A percentile compares a stretch with the other conserved stretches of the same genome.
Evolutionary conservation across 495 filamentous ascomycete genomes (phyloP).

Genomic region (Neurospora sp.): DNA sequence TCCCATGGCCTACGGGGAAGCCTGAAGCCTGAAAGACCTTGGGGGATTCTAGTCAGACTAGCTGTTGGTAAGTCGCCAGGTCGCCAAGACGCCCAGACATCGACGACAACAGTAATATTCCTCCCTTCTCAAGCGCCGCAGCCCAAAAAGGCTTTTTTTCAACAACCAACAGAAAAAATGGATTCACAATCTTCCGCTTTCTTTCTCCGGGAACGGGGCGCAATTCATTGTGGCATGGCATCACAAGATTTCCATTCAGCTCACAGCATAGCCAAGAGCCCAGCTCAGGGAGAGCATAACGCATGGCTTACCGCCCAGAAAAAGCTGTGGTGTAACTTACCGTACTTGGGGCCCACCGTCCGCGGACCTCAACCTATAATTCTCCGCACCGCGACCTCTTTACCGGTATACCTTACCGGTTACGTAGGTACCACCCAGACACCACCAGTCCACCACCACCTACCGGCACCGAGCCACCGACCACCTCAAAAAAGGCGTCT

Average conservation of each 20-base stretch:
- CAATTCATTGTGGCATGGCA: not conserved
- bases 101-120: not conserved
- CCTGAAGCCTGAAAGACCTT: not conserved
- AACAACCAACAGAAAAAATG: not conserved
- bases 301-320: not conserved
- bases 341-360: not conserved
- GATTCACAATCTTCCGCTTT: not conserved
- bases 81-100: not conserved
- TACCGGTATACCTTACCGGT: not conserved
- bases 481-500: conserved; percentile 18
- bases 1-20: not conserved
- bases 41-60: not conserved
- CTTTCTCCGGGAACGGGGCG: not conserved
- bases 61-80: not conserved
- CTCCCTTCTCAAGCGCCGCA: not conserved
- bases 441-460: conserved; percentile 52
- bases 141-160: not conserved
- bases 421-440: not conserved
- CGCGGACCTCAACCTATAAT: not conserved
- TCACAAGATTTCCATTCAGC: not conserved
- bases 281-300: not conserved
- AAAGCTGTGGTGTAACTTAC: not conserved
- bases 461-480: conserved; percentile 25
- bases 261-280: not conserved
- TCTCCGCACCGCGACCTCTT: not conserved